phyloP scores from a whole-genome alignment of 345 rosid species.

The Gossypium sturtianum region DNA sequence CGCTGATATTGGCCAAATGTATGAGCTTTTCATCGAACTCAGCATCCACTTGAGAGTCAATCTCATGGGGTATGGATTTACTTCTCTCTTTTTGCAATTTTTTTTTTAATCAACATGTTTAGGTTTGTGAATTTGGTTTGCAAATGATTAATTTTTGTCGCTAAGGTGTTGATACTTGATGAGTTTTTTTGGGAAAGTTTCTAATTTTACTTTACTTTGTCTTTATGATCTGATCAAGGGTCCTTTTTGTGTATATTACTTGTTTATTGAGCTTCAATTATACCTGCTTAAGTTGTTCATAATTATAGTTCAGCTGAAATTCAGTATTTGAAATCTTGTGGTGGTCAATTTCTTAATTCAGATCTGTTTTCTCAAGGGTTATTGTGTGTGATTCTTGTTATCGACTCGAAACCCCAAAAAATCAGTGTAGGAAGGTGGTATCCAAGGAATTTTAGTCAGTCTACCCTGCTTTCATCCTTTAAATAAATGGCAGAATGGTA shows the following conservation, averaged over 20 bases:
- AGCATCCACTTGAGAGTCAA: conserved; percentile 90
- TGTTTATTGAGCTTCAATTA: background rate
- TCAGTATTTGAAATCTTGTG: background rate
- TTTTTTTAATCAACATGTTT: background rate
- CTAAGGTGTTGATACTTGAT: background rate
- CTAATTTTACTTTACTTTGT: background rate
- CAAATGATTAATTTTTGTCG: background rate
- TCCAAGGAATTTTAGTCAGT: background rate
- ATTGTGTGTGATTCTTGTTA: background rate
- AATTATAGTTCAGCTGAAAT: background rate
- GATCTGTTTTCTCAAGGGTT: conserved; percentile 9
- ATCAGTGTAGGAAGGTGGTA: background rate
- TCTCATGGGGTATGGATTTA: conserved; percentile 60
- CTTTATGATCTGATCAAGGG: background rate
- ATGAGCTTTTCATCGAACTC: conserved; percentile 89
- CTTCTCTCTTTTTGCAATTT: background rate
- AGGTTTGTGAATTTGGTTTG: background rate
- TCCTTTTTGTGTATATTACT: background rate
- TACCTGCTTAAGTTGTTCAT: background rate
- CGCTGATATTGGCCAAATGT: conserved; percentile 97
- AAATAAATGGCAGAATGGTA: background rate
- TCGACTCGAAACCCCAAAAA: too few relatives aligned
- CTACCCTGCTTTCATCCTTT: background rate
- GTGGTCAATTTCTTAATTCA: background rate
- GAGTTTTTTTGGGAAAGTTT: background rate